phyloP scores from a whole-genome alignment of 768 basidiomycete species.

The Mycena maculata region DNA sequence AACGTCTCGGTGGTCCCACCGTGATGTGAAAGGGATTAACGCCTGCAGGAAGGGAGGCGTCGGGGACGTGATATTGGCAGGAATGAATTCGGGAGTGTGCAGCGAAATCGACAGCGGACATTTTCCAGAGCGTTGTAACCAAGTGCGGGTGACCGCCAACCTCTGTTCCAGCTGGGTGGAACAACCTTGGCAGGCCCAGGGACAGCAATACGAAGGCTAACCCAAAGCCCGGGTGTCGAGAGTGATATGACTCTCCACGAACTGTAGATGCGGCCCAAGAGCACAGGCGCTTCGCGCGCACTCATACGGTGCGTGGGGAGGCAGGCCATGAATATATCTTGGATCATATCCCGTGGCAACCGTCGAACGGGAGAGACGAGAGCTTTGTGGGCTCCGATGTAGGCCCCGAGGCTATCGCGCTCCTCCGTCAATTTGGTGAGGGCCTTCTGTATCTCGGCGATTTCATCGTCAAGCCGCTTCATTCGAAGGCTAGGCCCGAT shows the following conservation, averaged over 20 bases:
- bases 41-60: neutral
- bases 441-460: neutral
- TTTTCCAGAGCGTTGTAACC: neutral
- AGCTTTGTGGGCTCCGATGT: conserved; percentile 1
- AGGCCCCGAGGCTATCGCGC: neutral
- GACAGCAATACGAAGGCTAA: neutral
- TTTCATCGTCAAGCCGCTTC: neutral
- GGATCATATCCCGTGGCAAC: conserved; percentile 2
- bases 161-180: too few species aligned
- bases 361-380: conserved; percentile 14
- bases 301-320: conserved; percentile 20
- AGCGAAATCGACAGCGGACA: neutral
- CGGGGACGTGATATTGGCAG: too few species aligned
- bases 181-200: too few species aligned
- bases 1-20: neutral
- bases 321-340: conserved; percentile 18
- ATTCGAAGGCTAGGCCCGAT: neutral
- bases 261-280: conserved; percentile 20
- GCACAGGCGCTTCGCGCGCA: conserved; percentile 8
- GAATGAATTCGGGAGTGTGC: neutral
- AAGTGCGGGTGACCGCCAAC: neutral
- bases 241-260: conserved; percentile 5
- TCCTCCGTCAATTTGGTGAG: neutral
- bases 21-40: neutral
- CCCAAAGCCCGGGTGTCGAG: conserved; percentile 1